A percentile compares a stretch with the other conserved stretches of the same genome.
Evolutionary conservation across 225 moss, liverwort and hornwort species (phyloP).

Genomic region (Straminergon stramineum): DNA sequence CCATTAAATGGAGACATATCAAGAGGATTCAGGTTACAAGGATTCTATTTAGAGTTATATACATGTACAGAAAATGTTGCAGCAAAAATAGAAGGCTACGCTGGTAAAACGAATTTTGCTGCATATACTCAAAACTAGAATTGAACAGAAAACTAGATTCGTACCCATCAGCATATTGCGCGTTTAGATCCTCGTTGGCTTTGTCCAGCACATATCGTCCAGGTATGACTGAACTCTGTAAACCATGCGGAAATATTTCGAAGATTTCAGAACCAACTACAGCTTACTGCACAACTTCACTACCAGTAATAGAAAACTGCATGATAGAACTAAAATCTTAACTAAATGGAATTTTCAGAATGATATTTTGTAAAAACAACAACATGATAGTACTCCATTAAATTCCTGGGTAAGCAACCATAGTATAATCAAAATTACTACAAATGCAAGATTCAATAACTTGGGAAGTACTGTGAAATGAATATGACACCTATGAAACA

Average conservation of each 20-base stretch:
- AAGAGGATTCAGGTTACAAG: not conserved
- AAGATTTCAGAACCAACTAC: not conserved
- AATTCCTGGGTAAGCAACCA: not conserved
- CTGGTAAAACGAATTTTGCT: not conserved
- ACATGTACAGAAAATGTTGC: not conserved
- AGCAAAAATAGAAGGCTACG: not conserved
- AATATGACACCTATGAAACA: not conserved
- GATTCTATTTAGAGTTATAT: not conserved
- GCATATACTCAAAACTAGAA: not conserved
- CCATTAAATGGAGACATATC: not conserved
- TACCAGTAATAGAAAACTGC: not conserved
- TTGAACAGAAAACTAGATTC: not conserved
- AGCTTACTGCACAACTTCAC: not conserved
- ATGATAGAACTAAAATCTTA: not conserved
- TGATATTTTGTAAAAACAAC: not conserved
- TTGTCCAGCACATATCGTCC: conserved; percentile 68
- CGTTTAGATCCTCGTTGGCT: conserved; percentile 45
- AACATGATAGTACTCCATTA: not conserved
- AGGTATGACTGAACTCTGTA: conserved; percentile 75
- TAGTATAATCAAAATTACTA: not conserved
- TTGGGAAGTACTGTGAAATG: not conserved
- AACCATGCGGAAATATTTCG: not conserved
- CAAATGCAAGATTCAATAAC: not conserved
- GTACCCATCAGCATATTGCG: conserved; percentile 68
- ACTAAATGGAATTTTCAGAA: not conserved